Base-by-base conservation (phyloP, 208 protist species). In the Wallacemonas sp. region DNA sequence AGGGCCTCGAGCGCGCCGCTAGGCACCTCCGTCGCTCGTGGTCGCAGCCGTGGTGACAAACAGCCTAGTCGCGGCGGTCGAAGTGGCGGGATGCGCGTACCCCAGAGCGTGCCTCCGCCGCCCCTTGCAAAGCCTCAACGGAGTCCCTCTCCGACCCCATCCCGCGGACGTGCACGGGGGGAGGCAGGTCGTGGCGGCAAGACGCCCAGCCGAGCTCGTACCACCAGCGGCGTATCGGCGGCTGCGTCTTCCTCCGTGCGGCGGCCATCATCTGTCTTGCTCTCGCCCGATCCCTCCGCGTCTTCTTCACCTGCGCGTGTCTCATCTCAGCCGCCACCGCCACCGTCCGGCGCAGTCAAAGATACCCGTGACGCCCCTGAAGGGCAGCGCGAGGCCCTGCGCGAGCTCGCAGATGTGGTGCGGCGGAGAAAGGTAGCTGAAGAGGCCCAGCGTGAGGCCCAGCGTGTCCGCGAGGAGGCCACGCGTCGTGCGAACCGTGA, bases 381-480 rank as follows among this genome's bases (percentile, higher is more conserved):
- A 14, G 54, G 30, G 24, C 33, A 39, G 54, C 33, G 36, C 30
- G 54, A 60, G 36, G 30, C 54, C 12, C 54, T 60, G 17, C 24
- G 21, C 24, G 24, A 8, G 17, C 21, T 19, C 24, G 24, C 17
- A n/a, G 45, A 19, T 8, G 45, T n/a, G 6, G 21, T 27, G 24
- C 45, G 12, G 45, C 17, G 45, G 6, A 53, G 17, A 27, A 53
- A 53, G 45, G 45, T 11, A 6, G 17, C 8, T 33, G 41, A 64
- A 14, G 21, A 27, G 5, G 14, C 39, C 22, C 38, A 64, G 58
- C 58, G 41, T 26, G 28, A n/a, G 58, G 22, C 26, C 38, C 33
- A 49, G 38, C 24, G 22, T 22, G 49, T 19, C 9, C 56, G 66
- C 46, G 51, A 74, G 27, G 17, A 62, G 22, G 9, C 9, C 12